Conservation (phyloP, 805 yeast species). For the Metschnikowia kunwiensis region DNA sequence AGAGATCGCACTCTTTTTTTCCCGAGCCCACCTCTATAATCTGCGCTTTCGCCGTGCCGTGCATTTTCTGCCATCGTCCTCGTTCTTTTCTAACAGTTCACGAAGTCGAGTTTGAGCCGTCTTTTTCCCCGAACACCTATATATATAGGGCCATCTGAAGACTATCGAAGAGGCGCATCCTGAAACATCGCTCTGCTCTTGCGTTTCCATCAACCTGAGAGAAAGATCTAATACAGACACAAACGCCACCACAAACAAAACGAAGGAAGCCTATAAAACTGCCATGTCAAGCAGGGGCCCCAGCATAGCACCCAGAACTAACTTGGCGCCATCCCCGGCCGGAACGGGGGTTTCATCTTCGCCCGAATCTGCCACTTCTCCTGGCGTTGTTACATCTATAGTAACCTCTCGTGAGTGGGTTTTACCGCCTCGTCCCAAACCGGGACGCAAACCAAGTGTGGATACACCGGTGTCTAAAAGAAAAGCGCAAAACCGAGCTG, state of each 20-base stretch:
- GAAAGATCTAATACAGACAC: too few species aligned
- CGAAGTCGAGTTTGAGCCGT: too few species aligned
- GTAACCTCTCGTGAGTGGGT: conserved; percentile 60
- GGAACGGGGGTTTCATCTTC: conserved; percentile 15
- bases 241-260: too few species aligned
- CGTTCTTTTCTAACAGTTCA: too few species aligned
- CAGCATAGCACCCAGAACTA: conserved; percentile 19
- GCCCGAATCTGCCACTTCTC: conserved; percentile 18
- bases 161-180: too few species aligned
- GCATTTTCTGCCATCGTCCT: too few species aligned
- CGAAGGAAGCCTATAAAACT: too few species aligned
- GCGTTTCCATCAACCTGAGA: too few species aligned
- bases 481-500: conserved; percentile 91
- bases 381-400: conserved; percentile 40
- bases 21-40: not conserved
- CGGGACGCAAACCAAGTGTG: conserved; percentile 58
- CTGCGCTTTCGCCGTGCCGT: conserved; percentile 3
- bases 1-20: conserved; percentile 5
- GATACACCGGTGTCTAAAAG: conserved; percentile 84
- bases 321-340: conserved; percentile 18
- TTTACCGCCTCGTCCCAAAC: conserved; percentile 60
- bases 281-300: conserved; percentile 17
- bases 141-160: too few species aligned
- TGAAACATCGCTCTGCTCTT: too few species aligned
- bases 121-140: too few species aligned